These are phyloP conservation scores for Lepraria neglecta DNA, from an alignment of 495 filamentous ascomycete species.

Conservation along the genomic window DNA sequence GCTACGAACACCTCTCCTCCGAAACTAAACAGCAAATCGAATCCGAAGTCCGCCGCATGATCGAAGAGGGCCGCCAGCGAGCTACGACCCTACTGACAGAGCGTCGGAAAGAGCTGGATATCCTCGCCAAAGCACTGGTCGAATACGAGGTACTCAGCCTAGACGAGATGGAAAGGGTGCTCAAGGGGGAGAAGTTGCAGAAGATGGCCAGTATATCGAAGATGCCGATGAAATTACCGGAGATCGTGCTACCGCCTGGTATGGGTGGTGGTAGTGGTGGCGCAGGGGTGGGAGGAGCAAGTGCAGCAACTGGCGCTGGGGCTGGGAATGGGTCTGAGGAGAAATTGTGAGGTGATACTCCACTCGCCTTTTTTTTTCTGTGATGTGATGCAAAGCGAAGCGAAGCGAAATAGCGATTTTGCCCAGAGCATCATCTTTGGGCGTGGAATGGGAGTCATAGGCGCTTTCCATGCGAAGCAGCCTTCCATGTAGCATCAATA, in stretches of 20 bases:
- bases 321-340: slow-evolving; percentile 7
- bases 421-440: neutral
- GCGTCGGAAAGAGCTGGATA: slow-evolving; percentile 75
- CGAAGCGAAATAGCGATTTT: slow-evolving; percentile 1
- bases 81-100: slow-evolving; percentile 57
- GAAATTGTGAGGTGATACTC: neutral
- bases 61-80: slow-evolving; percentile 74
- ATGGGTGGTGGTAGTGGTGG: slow-evolving; percentile 11
- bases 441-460: neutral
- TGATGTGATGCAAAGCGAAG: neutral
- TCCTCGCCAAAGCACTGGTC: slow-evolving; percentile 78
- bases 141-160: slow-evolving; percentile 88
- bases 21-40: slow-evolving; percentile 83
- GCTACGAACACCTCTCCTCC: slow-evolving; percentile 73
- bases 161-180: slow-evolving; percentile 82
- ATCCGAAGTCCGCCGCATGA: slow-evolving; percentile 70
- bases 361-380: neutral
- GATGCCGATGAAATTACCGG: slow-evolving; percentile 31
- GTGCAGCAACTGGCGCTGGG: slow-evolving; percentile 1
- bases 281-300: neutral
- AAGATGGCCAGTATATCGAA: slow-evolving; percentile 42
- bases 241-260: slow-evolving; percentile 24
- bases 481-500: neutral
- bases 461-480: neutral
- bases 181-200: slow-evolving; percentile 77